phyloP scores from a whole-genome alignment of 176 grass and related monocot species.

The Oryza brachyantha region DNA sequence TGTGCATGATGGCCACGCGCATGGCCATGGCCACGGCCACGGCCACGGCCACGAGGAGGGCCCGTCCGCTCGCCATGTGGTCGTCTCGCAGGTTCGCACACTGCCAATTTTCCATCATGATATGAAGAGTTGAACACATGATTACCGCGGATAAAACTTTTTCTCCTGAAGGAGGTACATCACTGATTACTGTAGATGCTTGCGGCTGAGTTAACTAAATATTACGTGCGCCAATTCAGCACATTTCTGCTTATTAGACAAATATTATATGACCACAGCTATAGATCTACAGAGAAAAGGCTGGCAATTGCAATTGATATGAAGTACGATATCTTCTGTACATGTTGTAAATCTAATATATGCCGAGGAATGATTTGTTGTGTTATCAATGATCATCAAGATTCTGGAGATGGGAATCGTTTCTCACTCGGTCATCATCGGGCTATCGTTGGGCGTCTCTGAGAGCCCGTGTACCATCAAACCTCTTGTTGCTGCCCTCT shows the following conservation, averaged over 20 bases:
- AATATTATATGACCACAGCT: not conserved
- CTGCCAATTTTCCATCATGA: not conserved
- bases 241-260: not conserved
- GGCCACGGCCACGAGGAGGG: slow-evolving; percentile 29
- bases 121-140: not conserved
- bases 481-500: slow-evolving; percentile 67
- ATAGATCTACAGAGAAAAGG: not conserved
- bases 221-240: not conserved
- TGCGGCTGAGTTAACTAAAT: not conserved
- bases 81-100: slow-evolving; percentile 56
- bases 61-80: slow-evolving; percentile 50
- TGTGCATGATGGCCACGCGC: slow-evolving; percentile 11
- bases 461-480: slow-evolving; percentile 72
- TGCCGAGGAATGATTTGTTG: not conserved
- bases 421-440: slow-evolving; percentile 81
- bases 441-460: slow-evolving; percentile 74
- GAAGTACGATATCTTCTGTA: not conserved
- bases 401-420: slow-evolving; percentile 91
- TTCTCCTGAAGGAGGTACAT: too few species aligned
- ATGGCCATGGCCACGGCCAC: slow-evolving; percentile 15
- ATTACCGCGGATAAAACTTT: not conserved
- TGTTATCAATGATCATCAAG: slow-evolving; percentile 34
- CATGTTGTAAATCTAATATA: not conserved
- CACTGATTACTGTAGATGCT: not conserved
- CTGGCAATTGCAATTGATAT: not conserved